A percentile compares a stretch with the other conserved stretches of the same genome.
phyloP scores from a whole-genome alignment of 306 rosid species.

The Clitoria ternatea region DNA sequence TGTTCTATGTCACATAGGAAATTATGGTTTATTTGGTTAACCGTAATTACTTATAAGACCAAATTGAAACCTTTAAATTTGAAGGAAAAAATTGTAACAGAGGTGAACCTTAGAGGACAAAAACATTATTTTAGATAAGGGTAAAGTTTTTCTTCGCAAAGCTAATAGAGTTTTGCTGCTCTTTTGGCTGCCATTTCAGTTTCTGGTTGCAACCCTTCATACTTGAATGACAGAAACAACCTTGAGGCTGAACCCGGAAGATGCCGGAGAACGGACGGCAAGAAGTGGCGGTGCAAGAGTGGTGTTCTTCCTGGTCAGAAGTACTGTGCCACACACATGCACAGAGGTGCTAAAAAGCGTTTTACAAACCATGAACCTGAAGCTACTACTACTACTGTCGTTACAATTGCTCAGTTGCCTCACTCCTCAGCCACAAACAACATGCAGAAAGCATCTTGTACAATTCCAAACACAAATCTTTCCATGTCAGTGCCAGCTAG shows the following conservation, averaged over 20 bases:
- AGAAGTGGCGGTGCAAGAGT: conserved; percentile 82
- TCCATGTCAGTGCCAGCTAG: conserved; percentile 57
- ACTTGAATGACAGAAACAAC: conserved; percentile 21
- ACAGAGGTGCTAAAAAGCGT: conserved; percentile 74
- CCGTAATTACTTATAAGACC: too few relatives aligned
- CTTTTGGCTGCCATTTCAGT: conserved; percentile 33
- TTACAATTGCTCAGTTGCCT: conserved; percentile 24
- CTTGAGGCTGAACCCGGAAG: conserved; percentile 51
- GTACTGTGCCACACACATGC: conserved; percentile 71
- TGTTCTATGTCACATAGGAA: too few relatives aligned
- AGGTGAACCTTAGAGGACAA: too few relatives aligned
- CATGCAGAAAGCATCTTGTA: conserved; percentile 19
- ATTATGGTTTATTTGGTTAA: too few relatives aligned
- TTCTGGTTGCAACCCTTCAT: conserved; percentile 38
- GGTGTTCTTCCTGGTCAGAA: conserved; percentile 58
- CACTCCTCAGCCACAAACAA: conserved; percentile 2
- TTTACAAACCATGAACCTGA: conserved; percentile 18
- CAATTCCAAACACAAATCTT: conserved; percentile 54
- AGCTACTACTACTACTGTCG: background rate
- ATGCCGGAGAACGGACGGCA: conserved; percentile 90
- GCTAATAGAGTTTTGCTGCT: background rate
- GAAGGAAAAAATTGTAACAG: too few relatives aligned
- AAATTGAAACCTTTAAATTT: too few relatives aligned
- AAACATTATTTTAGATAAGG: too few relatives aligned
- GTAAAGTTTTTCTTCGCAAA: conserved; percentile 3